Base-by-base conservation (phyloP, 805 yeast species). In the Metschnikowia proteae region DNA sequence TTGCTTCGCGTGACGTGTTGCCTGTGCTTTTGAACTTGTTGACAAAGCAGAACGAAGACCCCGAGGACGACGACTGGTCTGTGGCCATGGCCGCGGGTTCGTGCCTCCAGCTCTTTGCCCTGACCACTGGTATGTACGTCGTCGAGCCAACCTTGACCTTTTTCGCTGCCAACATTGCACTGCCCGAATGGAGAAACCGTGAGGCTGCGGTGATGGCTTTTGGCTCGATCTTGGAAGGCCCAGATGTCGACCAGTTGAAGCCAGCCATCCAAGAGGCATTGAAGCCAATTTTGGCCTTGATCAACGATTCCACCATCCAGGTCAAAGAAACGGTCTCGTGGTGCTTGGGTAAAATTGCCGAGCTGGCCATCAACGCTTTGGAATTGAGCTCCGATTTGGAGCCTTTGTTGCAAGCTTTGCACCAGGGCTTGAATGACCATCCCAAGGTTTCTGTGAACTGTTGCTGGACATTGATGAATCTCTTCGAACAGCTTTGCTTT, bases 151-250 rank as follows among this genome's bases (percentile, higher is more conserved):
- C 96, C 4, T 70, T 94, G 54, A 78, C 76, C 48, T 94, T 90
- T 72, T 97, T 94, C 30, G 91, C 84, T 58, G 75, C 79, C 40
- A 86, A 88, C 62, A 78, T 94, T 46, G 71, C 75, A 49, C 62
- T 61, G 53, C 41, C 53, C 10, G 64, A 63, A 9, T 94, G 99
- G 99, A 81, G 94, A 68, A 71, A 81, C 47, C 84, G 96, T 60
- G 99, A 94, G 71, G 98, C 98, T 26, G 96, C 98, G 1, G 97
- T 94, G 5, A 94, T 94, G 99, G 97, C 99, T 0, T 94, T 94
- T 65, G 99, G 99, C 31, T 90, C 97, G 9, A 88, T 94, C 51
- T 76, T 94, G 59, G 98, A 90, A 59, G 99, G 99, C 22, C 97
- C 97, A 29, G 91, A 87, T 54, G 79, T 81, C 46, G 81, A 78